Evolutionary conservation across 352 stramenopile genomes (phyloP).

Genomic region (Phytophthora sp.): DNA sequence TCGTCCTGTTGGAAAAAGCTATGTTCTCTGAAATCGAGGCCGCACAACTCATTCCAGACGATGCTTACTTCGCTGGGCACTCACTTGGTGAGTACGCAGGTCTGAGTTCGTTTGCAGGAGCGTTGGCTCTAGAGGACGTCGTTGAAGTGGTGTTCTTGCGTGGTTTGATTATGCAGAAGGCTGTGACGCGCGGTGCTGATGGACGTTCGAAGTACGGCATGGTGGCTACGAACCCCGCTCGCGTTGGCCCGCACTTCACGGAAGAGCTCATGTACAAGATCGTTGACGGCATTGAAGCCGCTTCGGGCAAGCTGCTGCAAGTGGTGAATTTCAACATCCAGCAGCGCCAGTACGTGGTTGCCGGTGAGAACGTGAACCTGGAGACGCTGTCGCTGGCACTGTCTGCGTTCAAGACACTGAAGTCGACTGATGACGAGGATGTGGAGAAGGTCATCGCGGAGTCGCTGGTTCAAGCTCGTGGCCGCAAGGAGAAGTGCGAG

Average conservation of each 20-base stretch:
- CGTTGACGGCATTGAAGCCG: slow-evolving; percentile 65
- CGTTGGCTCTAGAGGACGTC: slow-evolving; percentile 65
- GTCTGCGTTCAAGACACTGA: slow-evolving; percentile 53
- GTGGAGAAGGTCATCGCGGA: slow-evolving; percentile 65
- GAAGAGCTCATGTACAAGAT: slow-evolving; percentile 70
- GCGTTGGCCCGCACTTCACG: slow-evolving; percentile 75
- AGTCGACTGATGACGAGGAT: slow-evolving; percentile 46
- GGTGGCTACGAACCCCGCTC: slow-evolving; percentile 81
- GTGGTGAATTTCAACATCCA: slow-evolving; percentile 92
- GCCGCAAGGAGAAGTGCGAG: slow-evolving; percentile 66
- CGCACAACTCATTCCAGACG: slow-evolving; percentile 62
- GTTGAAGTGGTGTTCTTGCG: slow-evolving; percentile 82
- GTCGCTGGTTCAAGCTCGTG: slow-evolving; percentile 53
- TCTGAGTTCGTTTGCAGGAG: slow-evolving; percentile 70
- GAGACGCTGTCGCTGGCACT: slow-evolving; percentile 77
- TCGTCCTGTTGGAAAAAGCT: slow-evolving; percentile 82
- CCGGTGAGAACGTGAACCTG: slow-evolving; percentile 84
- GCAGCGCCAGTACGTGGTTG: slow-evolving; percentile 85
- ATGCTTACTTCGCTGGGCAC: slow-evolving; percentile 76
- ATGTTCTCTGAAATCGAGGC: slow-evolving; percentile 77
- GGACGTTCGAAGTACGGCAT: slow-evolving; percentile 90
- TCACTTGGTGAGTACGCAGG: slow-evolving; percentile 86
- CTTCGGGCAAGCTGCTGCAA: slow-evolving; percentile 78
- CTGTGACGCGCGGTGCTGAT: slow-evolving; percentile 54
- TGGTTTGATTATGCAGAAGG: slow-evolving; percentile 68